Base-by-base conservation (phyloP, 495 filamentous ascomycete genomes). In the Hyaloscypha bicolor region DNA sequence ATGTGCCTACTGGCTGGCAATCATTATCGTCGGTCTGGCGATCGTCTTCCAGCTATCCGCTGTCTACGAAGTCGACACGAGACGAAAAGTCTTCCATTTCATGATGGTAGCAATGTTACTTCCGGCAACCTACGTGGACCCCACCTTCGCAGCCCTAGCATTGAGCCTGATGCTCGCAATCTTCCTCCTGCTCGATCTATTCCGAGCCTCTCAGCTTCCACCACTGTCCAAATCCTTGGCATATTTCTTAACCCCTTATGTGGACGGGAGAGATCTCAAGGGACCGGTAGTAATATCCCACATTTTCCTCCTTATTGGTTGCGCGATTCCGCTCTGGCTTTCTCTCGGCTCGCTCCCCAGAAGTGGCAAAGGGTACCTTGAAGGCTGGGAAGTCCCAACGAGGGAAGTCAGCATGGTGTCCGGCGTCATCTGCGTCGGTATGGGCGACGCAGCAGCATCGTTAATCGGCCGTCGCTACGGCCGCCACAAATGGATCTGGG, bases 81-180 rank as follows among this genome's bases (percentile, higher is more conserved):
- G 95, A n/a, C 87, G 95, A 45, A 99, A 99, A 77, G 91, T 99
- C 11, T 99, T 99, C 77, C 95, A 99, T 76, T 95, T 94, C 68
- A 97, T 93, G 87, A 97, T 97, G 87, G 93, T 98, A 42, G 84
- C 87, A 52, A 96, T 99, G 92, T 90, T 99, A 68, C 83, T 97
- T 3, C 93, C 95, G 12, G 86, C 91, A 2, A 88, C 88, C 3
- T 96, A 88, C 73, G 76, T 97, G 67, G 96, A 98, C 76, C 96
- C 95, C 9, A 76, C 87, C 21, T 98, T 93, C 74, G 86, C 87
- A 55, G 86, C 92, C 1, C 83, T 99, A 8, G 91, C 92, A 2
- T 79, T 98, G 55, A 81, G 81, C 1, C 78, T 97, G 31, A 85
- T 92, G 19, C 83, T 98, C 33, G 85, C 88, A 14, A 79, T 93